phyloP scores from a whole-genome alignment of 805 yeast species.

The Maudiozyma pseudohumilis region DNA sequence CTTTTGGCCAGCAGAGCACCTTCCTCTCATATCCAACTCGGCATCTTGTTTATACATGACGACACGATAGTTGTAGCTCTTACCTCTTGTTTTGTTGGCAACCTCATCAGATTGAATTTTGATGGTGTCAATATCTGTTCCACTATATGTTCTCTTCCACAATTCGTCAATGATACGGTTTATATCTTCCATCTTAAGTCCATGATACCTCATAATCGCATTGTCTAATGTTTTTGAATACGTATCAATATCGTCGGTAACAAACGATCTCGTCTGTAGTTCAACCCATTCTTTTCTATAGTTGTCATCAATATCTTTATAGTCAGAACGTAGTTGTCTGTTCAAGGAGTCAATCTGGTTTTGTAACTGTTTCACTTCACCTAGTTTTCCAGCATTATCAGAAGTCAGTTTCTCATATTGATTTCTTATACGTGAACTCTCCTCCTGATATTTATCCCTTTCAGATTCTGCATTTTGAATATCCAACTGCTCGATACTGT shows the following conservation, averaged over 20 bases:
- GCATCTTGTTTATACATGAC: constrained; percentile 89
- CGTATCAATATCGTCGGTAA: constrained; percentile 70
- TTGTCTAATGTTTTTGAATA: constrained; percentile 80
- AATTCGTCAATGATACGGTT: constrained; percentile 79
- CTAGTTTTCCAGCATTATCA: constrained; percentile 63
- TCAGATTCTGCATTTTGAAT: constrained; percentile 48
- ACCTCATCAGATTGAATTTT: constrained; percentile 72
- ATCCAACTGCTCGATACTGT: constrained; percentile 38
- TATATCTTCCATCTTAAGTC: constrained; percentile 84
- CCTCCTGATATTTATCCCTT: constrained; percentile 50
- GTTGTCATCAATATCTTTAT: constrained; percentile 49
- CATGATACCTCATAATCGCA: constrained; percentile 89
- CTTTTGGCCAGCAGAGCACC: constrained; percentile 97
- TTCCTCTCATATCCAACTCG: constrained; percentile 94
- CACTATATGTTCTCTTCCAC: constrained; percentile 91
- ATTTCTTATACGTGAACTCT: constrained; percentile 41
- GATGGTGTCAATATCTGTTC: constrained; percentile 90
- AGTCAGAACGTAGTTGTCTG: constrained; percentile 61
- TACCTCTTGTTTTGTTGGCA: constrained; percentile 31
- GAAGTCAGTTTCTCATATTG: constrained; percentile 48
- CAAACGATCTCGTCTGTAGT: constrained; percentile 63
- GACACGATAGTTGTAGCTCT: constrained; percentile 85
- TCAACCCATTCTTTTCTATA: constrained; percentile 66
- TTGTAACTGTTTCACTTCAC: constrained; percentile 76
- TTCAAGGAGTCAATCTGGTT: constrained; percentile 52